Conservation (phyloP, 2,329 filamentous ascomycete genomes). For the Colletotrichum eremochloae region DNA sequence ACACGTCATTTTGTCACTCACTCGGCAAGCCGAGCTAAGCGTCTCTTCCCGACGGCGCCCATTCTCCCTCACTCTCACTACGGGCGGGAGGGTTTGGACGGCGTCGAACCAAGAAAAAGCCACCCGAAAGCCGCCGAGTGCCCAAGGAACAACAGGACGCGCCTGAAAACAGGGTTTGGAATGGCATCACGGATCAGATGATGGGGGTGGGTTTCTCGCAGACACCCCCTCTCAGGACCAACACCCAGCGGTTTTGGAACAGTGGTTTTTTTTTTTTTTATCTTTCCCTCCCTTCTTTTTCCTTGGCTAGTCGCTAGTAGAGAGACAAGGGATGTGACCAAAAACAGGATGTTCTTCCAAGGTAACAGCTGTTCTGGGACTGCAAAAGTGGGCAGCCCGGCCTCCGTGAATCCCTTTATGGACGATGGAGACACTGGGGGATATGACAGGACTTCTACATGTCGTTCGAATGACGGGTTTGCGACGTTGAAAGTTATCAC, state of each 20-base stretch:
- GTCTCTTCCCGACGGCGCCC: conserved; percentile 1
- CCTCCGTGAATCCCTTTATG: neutral
- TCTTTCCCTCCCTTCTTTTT: neutral
- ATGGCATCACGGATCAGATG: conserved; percentile 39
- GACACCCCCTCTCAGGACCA: conserved; percentile 22
- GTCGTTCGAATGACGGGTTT: conserved; percentile 24
- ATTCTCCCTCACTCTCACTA: neutral
- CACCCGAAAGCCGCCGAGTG: conserved; percentile 21
- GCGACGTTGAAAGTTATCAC: conserved; percentile 20
- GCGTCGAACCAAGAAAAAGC: conserved; percentile 17
- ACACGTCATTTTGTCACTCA: conserved; percentile 13
- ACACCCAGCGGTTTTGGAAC: conserved; percentile 4
- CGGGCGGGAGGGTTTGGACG: conserved; percentile 5
- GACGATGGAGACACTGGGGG: neutral
- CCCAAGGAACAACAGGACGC: neutral
- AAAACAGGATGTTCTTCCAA: conserved; percentile 28
- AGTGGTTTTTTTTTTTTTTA: neutral
- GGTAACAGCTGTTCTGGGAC: conserved; percentile 17
- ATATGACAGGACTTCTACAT: conserved; percentile 13
- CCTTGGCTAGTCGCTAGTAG: conserved; percentile 20
- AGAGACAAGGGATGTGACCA: conserved; percentile 9
- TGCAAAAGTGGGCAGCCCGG: conserved; percentile 18
- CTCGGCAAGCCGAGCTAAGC: neutral
- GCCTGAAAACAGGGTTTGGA: conserved; percentile 37
- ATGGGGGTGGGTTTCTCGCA: conserved; percentile 21